Conservation (phyloP, 1,284 basidiomycete species). For the Ceratobasidium papillatum region DNA sequence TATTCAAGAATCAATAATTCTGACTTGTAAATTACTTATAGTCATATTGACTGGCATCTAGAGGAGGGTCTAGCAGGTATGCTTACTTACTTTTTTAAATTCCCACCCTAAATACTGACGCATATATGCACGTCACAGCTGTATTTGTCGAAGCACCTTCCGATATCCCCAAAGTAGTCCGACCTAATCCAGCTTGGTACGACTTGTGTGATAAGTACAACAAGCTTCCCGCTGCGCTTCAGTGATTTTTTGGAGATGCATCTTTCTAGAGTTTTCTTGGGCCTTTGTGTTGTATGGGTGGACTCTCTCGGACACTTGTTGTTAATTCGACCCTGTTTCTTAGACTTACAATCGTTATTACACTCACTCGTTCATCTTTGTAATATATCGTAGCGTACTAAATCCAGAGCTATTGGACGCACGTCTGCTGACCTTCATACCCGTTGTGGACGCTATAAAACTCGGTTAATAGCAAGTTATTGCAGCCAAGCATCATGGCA, state of each 20-base stretch:
- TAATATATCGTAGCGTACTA: too few species aligned
- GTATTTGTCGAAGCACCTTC: conserved; percentile 33
- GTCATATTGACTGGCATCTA: conserved; percentile 62
- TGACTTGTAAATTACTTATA: conserved; percentile 27
- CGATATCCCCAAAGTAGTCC: conserved; percentile 10
- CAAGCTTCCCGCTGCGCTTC: background rate
- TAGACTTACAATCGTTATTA: background rate
- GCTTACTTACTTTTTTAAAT: conserved; percentile 45
- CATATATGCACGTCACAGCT: conserved; percentile 20
- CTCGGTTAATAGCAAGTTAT: too few species aligned
- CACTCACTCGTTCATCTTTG: background rate
- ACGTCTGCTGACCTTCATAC: too few species aligned
- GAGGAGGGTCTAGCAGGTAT: conserved; percentile 48
- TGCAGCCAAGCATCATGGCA: too few species aligned
- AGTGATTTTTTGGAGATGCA: background rate
- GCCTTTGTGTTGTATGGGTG: background rate
- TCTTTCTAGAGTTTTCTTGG: background rate
- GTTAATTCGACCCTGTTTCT: background rate
- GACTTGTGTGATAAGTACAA: conserved; percentile 34
- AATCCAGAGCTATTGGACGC: too few species aligned
- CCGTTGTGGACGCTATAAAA: too few species aligned
- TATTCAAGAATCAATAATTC: background rate
- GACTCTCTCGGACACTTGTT: conserved; percentile 16
- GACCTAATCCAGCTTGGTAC: conserved; percentile 7
- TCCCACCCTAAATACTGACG: background rate